Conservation (phyloP, 108 stramenopile genomes). For the Aurantiochytrium sp. region DNA sequence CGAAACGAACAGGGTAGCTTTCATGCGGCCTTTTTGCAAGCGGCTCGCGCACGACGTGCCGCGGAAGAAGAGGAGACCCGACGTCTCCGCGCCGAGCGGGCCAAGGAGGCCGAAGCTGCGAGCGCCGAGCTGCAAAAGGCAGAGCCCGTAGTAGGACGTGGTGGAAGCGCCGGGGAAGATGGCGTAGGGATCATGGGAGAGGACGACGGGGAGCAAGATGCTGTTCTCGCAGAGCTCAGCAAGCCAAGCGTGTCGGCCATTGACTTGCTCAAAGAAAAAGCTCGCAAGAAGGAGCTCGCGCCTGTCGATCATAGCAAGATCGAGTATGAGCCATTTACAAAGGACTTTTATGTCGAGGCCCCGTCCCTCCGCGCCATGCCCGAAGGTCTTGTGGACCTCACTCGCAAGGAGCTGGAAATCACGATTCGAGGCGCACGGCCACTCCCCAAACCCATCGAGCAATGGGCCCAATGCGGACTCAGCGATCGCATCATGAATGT, state of each 20-base stretch:
- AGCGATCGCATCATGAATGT: conserved; percentile 1
- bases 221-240: background rate
- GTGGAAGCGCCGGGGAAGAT: background rate
- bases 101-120: too few species aligned
- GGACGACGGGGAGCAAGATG: background rate
- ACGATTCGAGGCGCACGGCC: conserved; percentile 12
- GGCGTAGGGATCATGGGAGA: background rate
- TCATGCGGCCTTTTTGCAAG: background rate
- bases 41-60: background rate
- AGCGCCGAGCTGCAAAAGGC: background rate
- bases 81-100: too few species aligned
- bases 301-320: conserved; percentile 18
- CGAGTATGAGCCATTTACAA: conserved; percentile 16
- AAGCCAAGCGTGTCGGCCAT: background rate
- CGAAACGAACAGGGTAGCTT: background rate
- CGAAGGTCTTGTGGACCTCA: background rate
- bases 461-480: conserved; percentile 19
- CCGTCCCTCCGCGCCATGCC: background rate
- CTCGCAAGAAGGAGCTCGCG: background rate
- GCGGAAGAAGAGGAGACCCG: too few species aligned
- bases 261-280: conserved; percentile 1
- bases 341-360: conserved; percentile 11
- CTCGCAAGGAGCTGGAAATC: background rate
- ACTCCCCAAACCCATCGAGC: conserved; percentile 7
- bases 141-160: background rate